Evolutionary conservation across 495 filamentous ascomycete genomes (phyloP).

Genomic region (Physcia stellaris): DNA sequence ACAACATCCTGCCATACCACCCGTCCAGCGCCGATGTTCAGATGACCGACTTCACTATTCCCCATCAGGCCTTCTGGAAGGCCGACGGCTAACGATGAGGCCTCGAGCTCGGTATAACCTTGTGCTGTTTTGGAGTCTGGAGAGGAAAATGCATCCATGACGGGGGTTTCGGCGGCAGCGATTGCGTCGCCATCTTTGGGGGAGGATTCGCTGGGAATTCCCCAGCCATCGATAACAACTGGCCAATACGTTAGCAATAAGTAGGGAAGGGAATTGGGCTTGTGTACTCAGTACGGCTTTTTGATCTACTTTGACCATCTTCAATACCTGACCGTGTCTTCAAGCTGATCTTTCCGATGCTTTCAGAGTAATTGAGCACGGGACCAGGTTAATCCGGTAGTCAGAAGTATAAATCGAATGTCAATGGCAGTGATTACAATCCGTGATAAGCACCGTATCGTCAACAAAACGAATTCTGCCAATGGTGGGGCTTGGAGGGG

Average conservation of each 20-base stretch:
- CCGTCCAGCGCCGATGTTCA: conserved; percentile 95
- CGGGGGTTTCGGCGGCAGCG: conserved; percentile 76
- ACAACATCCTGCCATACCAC: conserved; percentile 99
- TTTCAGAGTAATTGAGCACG: too few species aligned
- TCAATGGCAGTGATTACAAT: too few species aligned
- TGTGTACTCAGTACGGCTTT: conserved; percentile 84
- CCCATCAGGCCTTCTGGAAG: conserved; percentile 96
- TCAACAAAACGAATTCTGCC: too few species aligned
- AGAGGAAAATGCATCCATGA: conserved; percentile 66
- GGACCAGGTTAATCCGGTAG: too few species aligned
- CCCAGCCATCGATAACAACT: conserved; percentile 99
- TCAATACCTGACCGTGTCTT: too few species aligned
- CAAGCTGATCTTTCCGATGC: too few species aligned
- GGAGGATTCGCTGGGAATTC: conserved; percentile 65
- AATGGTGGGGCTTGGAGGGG: too few species aligned
- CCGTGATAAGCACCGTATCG: too few species aligned
- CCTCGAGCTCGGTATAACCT: conserved; percentile 79
- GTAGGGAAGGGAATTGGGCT: too few species aligned
- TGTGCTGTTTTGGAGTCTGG: conserved; percentile 50
- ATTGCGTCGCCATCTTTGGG: conserved; percentile 87
- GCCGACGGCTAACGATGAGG: conserved; percentile 89
- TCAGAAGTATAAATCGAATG: too few species aligned
- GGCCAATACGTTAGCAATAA: conserved; percentile 12
- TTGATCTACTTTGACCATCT: conserved; percentile 70
- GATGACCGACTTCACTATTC: conserved; percentile 93